phyloP scores from a whole-genome alignment of 257 asterid genomes.

The Lithospermum erythrorhizon region DNA sequence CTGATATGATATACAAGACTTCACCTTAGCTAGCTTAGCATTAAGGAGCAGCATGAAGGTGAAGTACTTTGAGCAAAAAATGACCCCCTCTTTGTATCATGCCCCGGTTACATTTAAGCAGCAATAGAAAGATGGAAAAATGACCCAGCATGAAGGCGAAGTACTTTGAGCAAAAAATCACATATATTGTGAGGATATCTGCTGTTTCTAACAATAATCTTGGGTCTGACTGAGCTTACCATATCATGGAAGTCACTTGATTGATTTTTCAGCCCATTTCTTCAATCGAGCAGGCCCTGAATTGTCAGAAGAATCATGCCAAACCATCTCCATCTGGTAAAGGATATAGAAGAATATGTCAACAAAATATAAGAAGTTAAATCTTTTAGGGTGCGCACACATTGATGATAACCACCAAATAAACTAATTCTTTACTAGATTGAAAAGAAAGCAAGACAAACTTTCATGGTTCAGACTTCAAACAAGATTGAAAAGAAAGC shows the following conservation, averaged over 20 bases:
- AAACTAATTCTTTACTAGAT: not conserved
- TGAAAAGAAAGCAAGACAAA: not conserved
- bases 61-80: no score
- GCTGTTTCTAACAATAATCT: not conserved
- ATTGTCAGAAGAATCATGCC: slow-evolving; percentile 56
- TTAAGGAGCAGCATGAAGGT: no score
- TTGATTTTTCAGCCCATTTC: slow-evolving; percentile 32
- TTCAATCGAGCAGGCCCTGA: slow-evolving; percentile 44
- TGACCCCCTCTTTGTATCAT: no score
- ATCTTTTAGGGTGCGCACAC: not conserved
- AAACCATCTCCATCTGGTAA: slow-evolving; percentile 75
- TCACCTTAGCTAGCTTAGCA: no score
- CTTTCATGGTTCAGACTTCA: not conserved
- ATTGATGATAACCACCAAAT: not conserved
- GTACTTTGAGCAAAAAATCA: not conserved
- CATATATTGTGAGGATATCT: slow-evolving; percentile 20
- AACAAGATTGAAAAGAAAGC: not conserved
- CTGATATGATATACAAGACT: no score
- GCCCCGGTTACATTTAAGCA: no score
- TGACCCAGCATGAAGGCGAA: no score
- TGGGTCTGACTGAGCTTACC: not conserved
- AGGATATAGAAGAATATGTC: not conserved
- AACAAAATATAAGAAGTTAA: not conserved
- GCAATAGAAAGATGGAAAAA: no score
- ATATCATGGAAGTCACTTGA: slow-evolving; percentile 17